Conservation (phyloP, 2,329 filamentous ascomycete genomes). For the Diaporthe vaccinii region DNA sequence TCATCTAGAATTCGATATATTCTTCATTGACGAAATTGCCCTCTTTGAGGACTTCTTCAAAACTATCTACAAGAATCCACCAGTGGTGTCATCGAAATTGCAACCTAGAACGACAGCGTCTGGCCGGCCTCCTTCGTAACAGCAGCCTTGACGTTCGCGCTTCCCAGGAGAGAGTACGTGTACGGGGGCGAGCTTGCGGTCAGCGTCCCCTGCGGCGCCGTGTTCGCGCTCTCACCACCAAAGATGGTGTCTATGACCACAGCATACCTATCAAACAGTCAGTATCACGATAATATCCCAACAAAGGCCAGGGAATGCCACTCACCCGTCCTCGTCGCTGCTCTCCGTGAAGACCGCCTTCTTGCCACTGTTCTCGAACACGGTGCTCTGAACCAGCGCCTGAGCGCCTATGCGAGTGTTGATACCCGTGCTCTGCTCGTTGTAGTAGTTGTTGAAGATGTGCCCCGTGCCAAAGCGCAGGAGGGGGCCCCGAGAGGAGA, state of each 20-base stretch:
- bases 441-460: slow-evolving; percentile 62
- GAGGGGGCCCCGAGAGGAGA: slow-evolving; percentile 60
- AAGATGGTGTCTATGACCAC: slow-evolving; percentile 13
- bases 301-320: neutral
- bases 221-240: slow-evolving; percentile 16
- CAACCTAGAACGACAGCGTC: neutral
- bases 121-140: slow-evolving; percentile 13
- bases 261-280: neutral
- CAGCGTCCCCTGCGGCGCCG: slow-evolving; percentile 13
- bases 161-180: neutral
- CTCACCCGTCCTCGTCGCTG: slow-evolving; percentile 11
- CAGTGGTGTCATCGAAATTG: neutral
- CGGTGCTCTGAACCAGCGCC: slow-evolving; percentile 35
- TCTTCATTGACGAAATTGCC: neutral
- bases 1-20: neutral
- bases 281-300: neutral
- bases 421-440: slow-evolving; percentile 46
- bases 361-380: slow-evolving; percentile 27
- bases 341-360: slow-evolving; percentile 22
- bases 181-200: slow-evolving; percentile 18
- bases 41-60: neutral
- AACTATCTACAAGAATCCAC: neutral
- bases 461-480: slow-evolving; percentile 64
- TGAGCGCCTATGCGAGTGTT: slow-evolving; percentile 35
- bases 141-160: slow-evolving; percentile 12